These are phyloP conservation scores for Coprinopsis strossmayeri DNA, from an alignment of 768 basidiomycete genomes.

Conservation along the genomic window DNA sequence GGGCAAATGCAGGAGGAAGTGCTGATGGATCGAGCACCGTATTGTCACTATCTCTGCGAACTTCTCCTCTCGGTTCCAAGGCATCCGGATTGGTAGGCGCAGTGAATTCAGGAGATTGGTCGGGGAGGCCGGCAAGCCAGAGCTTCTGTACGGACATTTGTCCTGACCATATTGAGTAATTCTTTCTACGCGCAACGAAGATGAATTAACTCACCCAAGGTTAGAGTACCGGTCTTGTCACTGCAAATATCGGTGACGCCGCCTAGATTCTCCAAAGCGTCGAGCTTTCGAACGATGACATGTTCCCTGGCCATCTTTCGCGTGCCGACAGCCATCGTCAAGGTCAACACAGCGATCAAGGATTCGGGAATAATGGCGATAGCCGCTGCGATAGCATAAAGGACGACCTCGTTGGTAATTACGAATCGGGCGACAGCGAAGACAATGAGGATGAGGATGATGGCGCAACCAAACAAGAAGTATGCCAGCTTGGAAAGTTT, in stretches of 20 bases:
- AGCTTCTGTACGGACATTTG: constrained; percentile 35
- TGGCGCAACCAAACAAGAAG: constrained; percentile 27
- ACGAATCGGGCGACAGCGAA: constrained; percentile 29
- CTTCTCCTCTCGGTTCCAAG: constrained; percentile 24
- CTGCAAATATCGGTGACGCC: constrained; percentile 51
- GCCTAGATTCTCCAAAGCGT: constrained; percentile 57
- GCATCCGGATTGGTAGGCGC: constrained; percentile 27
- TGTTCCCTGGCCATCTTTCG: constrained; percentile 49
- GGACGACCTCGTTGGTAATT: constrained; percentile 25
- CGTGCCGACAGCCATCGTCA: constrained; percentile 55
- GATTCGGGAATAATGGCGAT: constrained; percentile 37
- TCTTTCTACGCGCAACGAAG: not conserved
- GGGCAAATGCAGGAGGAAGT: constrained; percentile 19
- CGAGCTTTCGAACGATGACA: constrained; percentile 57
- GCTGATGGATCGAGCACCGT: constrained; percentile 15
- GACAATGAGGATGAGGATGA: constrained; percentile 30
- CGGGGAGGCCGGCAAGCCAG: constrained; percentile 27
- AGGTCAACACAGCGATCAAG: constrained; percentile 41
- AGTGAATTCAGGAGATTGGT: constrained; percentile 21
- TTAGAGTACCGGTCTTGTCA: constrained; percentile 63
- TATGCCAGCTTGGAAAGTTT: constrained; percentile 31
- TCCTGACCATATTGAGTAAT: constrained; percentile 17
- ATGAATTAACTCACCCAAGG: constrained; percentile 22
- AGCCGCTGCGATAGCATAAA: constrained; percentile 32
- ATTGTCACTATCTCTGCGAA: constrained; percentile 19